A percentile compares a stretch with the other conserved stretches of the same genome.
Conservation (phyloP, 805 yeast species). For the Ogataea paraovalis region DNA sequence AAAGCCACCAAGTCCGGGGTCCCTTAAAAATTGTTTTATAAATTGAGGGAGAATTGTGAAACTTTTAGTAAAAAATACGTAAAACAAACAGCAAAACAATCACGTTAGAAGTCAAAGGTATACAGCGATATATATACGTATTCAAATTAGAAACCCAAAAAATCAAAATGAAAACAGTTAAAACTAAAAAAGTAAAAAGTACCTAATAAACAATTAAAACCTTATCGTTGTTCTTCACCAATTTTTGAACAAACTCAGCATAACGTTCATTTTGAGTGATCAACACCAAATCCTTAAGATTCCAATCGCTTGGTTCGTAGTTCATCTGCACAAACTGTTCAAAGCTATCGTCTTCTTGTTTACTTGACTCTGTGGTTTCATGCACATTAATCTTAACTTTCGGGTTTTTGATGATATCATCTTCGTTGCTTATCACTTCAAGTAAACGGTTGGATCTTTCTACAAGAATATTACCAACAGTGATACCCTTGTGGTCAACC, state of each 20-base stretch:
- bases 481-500: constrained; percentile 18
- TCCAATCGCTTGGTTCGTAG: neutral
- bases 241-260: constrained; percentile 11
- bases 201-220: constrained; percentile 21
- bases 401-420: constrained; percentile 6
- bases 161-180: neutral
- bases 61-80: too few relatives aligned
- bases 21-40: too few relatives aligned
- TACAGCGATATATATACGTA: too few relatives aligned
- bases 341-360: constrained; percentile 1
- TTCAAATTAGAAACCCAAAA: too few relatives aligned
- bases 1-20: too few relatives aligned
- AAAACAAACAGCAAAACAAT: too few relatives aligned
- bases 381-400: constrained; percentile 9
- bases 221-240: constrained; percentile 22
- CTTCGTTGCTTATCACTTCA: constrained; percentile 6
- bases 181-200: neutral
- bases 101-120: too few relatives aligned
- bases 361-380: neutral
- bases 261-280: constrained; percentile 13
- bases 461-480: constrained; percentile 9
- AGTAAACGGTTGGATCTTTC: constrained; percentile 7
- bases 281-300: constrained; percentile 22
- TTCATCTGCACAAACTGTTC: constrained; percentile 6
- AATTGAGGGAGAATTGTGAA: too few relatives aligned